Base-by-base conservation (phyloP, 1,139 yeast species). In the Petasospora rhodanensis region DNA sequence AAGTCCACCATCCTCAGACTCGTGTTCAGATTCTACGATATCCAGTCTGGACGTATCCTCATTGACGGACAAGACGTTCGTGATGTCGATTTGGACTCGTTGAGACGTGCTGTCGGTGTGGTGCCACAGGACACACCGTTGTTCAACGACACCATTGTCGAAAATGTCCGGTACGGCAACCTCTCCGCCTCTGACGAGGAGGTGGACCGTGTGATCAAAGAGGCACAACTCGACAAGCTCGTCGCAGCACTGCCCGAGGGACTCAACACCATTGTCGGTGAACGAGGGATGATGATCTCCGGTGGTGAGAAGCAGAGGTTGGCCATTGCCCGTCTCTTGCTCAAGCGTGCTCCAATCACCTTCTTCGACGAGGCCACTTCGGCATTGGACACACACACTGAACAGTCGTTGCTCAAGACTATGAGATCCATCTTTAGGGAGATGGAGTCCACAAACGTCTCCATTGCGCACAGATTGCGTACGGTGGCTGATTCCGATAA, bases 101-200 rank as follows among this genome's bases (percentile, higher is more conserved):
- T 93, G 35, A 68, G 98, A 45, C 63, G 59, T 35, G 64, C 75
- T 7, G 75, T 91, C 43, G 98, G 97, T 20, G 93, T 91, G 18
- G 98, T 91, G 2, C 98, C 99, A 1, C 99, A 91, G 58, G 99
- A 91, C 47, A 89, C 97, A 0, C 98, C 98, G 4, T 64, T 91
- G 35, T 91, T 91, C 63, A 93, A 91, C 55, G 96, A 89, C 42
- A 74, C 95, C 1, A 85, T 91, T 31, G 59, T 78, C 54, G 95
- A 89, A 54, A 91, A 91, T 54, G 79, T 91, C 28, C 68, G 93
- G 36, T 91, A 87, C 59, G 99, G 98, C 19, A 66, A 85, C 26
- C 66, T 89, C 31, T 65, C 70, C 22, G 87, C 97, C 0, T 59
- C 75, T 0, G 83, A 85, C 46, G 81, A 70, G 27, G 94, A 89